These are phyloP conservation scores for Rhizopus stolonifer DNA, from an alignment of 371 early-diverging fungal genomes.

Conservation along the genomic window DNA sequence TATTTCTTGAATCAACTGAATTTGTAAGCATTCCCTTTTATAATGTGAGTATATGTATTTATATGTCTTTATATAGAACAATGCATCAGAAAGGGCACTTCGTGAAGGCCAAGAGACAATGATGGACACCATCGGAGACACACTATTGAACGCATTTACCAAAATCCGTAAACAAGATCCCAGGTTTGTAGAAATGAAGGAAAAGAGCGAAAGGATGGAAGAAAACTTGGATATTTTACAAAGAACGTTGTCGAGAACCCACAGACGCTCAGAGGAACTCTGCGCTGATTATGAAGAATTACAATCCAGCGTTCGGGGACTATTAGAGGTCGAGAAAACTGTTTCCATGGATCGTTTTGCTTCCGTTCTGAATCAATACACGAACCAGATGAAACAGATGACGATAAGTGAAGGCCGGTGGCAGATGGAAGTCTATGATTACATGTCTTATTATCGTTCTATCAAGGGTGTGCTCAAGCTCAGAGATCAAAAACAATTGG, in stretches of 20 bases:
- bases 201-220: constrained; percentile 76
- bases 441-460: constrained; percentile 81
- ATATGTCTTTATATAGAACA: constrained; percentile 36
- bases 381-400: constrained; percentile 63
- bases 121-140: constrained; percentile 85
- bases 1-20: constrained; percentile 82
- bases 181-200: constrained; percentile 79
- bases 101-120: constrained; percentile 69
- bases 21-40: constrained; percentile 47
- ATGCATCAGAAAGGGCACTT: constrained; percentile 49
- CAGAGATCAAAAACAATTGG: constrained; percentile 93
- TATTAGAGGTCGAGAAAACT: constrained; percentile 84
- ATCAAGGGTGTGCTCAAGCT: constrained; percentile 81
- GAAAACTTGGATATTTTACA: constrained; percentile 81
- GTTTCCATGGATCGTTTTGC: constrained; percentile 70
- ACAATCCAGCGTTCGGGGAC: constrained; percentile 64
- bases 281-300: constrained; percentile 81
- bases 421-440: constrained; percentile 80
- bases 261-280: constrained; percentile 79
- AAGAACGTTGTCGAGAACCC: constrained; percentile 70
- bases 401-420: constrained; percentile 64
- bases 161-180: constrained; percentile 89
- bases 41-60: background rate
- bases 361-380: constrained; percentile 58
- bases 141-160: constrained; percentile 84